Evolutionary conservation across 2,329 filamentous ascomycete species (phyloP).

Genomic region (Aspergillus quadricinctus): DNA sequence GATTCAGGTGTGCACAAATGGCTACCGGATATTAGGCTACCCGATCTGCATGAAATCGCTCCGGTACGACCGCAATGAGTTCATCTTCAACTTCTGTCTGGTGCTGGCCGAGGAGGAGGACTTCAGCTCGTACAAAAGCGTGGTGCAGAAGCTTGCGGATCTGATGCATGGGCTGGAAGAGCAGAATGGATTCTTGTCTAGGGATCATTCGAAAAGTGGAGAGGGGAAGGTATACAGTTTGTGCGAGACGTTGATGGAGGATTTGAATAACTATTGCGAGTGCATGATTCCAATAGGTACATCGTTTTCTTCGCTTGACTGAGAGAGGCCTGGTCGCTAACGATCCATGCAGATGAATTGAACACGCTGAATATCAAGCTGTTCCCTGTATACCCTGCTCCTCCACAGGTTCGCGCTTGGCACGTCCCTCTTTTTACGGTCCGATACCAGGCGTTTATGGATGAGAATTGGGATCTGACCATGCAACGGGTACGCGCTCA

Average conservation of each 20-base stretch:
- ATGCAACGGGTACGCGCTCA: slow-evolving; percentile 43
- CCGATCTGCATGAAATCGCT: slow-evolving; percentile 81
- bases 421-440: slow-evolving; percentile 79
- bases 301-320: slow-evolving; percentile 2
- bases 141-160: slow-evolving; percentile 78
- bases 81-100: slow-evolving; percentile 97
- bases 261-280: slow-evolving; percentile 94
- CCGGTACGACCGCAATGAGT: slow-evolving; percentile 86
- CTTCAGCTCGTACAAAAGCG: slow-evolving; percentile 73
- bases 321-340: slow-evolving; percentile 6
- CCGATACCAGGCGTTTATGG: slow-evolving; percentile 48
- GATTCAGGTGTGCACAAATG: slow-evolving; percentile 65
- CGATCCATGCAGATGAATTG: slow-evolving; percentile 62
- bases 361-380: slow-evolving; percentile 97
- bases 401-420: slow-evolving; percentile 75
- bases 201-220: slow-evolving; percentile 41
- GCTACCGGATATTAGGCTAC: slow-evolving; percentile 78
- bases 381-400: slow-evolving; percentile 75
- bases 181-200: slow-evolving; percentile 72
- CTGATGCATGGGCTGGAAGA: slow-evolving; percentile 88
- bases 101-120: slow-evolving; percentile 68
- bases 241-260: slow-evolving; percentile 84
- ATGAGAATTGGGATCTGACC: slow-evolving; percentile 53
- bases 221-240: slow-evolving; percentile 58
- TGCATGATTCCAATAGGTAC: slow-evolving; percentile 96